Evolutionary conservation across 805 yeast species (phyloP).

Genomic region (Yamadazyma philogaea): DNA sequence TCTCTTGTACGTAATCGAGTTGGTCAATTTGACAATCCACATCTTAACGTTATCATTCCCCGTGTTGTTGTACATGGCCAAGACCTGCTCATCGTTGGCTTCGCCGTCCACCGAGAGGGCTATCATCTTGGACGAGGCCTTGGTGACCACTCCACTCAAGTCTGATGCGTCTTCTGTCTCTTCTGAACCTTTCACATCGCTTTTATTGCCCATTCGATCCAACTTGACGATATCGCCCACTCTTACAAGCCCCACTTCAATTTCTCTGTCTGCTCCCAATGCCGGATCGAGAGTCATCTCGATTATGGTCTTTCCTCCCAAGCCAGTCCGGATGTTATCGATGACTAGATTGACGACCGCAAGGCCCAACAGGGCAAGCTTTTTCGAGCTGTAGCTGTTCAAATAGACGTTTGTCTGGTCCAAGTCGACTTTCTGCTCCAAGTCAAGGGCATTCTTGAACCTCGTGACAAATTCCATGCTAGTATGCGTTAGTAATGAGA

Average conservation of each 20-base stretch:
- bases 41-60: slow-evolving; percentile 40
- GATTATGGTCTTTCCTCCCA: slow-evolving; percentile 70
- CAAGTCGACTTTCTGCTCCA: slow-evolving; percentile 38
- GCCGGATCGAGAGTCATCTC: slow-evolving; percentile 61
- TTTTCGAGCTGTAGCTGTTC: slow-evolving; percentile 50
- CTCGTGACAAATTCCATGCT: slow-evolving; percentile 15
- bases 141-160: slow-evolving; percentile 65
- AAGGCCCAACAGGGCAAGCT: slow-evolving; percentile 66
- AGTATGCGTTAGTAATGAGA: slow-evolving; percentile 10
- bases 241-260: slow-evolving; percentile 52
- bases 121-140: slow-evolving; percentile 46
- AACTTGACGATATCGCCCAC: slow-evolving; percentile 76
- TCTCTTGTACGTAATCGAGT: slow-evolving; percentile 69
- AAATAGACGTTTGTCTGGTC: slow-evolving; percentile 32
- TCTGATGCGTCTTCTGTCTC: slow-evolving; percentile 15
- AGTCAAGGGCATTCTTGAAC: slow-evolving; percentile 29
- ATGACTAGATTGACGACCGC: slow-evolving; percentile 68
- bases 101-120: slow-evolving; percentile 61
- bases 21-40: slow-evolving; percentile 67
- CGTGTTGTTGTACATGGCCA: slow-evolving; percentile 44
- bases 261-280: slow-evolving; percentile 25
- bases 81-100: slow-evolving; percentile 47
- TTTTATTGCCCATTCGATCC: slow-evolving; percentile 40
- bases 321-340: slow-evolving; percentile 65
- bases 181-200: slow-evolving; percentile 14